Conservation (phyloP, 1,284 basidiomycete genomes). For the Malassezia arunalokei region DNA sequence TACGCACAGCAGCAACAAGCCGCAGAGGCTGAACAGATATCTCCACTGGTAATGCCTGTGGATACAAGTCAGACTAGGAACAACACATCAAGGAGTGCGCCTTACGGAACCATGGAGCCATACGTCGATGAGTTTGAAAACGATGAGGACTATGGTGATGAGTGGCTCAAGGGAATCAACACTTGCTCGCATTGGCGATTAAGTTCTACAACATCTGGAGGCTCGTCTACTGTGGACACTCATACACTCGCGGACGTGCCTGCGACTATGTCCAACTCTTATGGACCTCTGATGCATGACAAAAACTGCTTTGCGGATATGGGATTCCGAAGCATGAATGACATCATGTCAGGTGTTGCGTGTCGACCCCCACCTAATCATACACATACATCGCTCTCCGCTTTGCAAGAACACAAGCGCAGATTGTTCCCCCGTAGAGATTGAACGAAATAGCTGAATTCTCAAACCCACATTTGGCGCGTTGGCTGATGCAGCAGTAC, state of each 20-base stretch:
- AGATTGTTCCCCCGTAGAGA: conserved; percentile 4
- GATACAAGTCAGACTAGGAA: background rate
- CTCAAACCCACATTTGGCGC: too few relatives aligned
- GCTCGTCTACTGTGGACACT: background rate
- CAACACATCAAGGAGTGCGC: conserved; percentile 15
- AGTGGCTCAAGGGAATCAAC: conserved; percentile 46
- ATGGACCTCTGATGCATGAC: background rate
- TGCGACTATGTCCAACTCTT: background rate
- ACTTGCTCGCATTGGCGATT: conserved; percentile 36
- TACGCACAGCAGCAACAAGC: conserved; percentile 18
- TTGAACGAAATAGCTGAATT: background rate
- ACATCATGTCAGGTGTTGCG: background rate
- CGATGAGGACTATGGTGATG: conserved; percentile 46
- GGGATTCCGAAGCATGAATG: conserved; percentile 9
- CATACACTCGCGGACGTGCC: background rate
- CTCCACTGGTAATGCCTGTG: background rate
- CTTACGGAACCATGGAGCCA: conserved; percentile 9
- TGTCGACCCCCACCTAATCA: conserved; percentile 29
- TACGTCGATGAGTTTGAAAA: conserved; percentile 36
- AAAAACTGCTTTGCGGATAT: conserved; percentile 15
- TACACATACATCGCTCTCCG: conserved; percentile 32
- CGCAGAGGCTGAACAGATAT: conserved; percentile 19
- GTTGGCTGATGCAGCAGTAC: too few relatives aligned
- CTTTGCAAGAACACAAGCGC: conserved; percentile 29
- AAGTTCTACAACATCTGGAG: background rate